phyloP scores from a whole-genome alignment of 2,329 filamentous ascomycete species.

The Zymoseptoria ardabiliae region DNA sequence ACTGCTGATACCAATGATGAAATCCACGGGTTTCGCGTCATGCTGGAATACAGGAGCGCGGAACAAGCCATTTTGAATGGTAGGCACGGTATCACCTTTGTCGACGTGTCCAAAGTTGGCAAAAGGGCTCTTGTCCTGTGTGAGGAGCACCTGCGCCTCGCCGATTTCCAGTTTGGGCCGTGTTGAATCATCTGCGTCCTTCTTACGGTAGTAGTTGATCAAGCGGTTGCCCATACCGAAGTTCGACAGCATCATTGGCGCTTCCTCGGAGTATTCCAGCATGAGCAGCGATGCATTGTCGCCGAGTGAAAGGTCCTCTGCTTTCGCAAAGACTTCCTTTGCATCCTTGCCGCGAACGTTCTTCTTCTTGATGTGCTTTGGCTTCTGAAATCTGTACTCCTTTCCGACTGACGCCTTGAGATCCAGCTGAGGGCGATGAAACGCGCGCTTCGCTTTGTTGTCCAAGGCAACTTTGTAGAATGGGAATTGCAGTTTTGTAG shows the following conservation, averaged over 20 bases:
- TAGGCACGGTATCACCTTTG: conserved; percentile 80
- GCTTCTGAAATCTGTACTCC: conserved; percentile 64
- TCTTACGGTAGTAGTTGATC: conserved; percentile 92
- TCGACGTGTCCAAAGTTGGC: conserved; percentile 91
- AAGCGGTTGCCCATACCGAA: conserved; percentile 96
- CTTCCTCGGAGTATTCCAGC: conserved; percentile 92
- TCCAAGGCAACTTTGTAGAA: conserved; percentile 87
- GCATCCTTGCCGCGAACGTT: conserved; percentile 71
- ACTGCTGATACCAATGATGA: conserved; percentile 74
- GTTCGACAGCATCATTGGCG: conserved; percentile 84
- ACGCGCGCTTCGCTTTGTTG: conserved; percentile 65
- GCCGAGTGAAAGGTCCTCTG: conserved; percentile 69
- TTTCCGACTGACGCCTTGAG: conserved; percentile 55
- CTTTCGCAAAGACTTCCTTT: conserved; percentile 69
- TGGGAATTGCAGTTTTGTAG: conserved; percentile 83
- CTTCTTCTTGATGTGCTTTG: conserved; percentile 70
- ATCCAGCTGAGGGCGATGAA: conserved; percentile 72
- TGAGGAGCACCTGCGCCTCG: conserved; percentile 78
- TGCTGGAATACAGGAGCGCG: conserved; percentile 91
- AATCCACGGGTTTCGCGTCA: conserved; percentile 68
- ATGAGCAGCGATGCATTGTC: conserved; percentile 85
- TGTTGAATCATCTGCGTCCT: conserved; percentile 67
- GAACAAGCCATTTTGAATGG: conserved; percentile 92
- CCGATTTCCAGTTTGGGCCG: conserved; percentile 77
- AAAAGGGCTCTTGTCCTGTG: conserved; percentile 93